Percentiles rank a stretch among this genome's conserved stretches.
Evolutionary conservation across 371 early-diverging fungal species (phyloP).

Genomic region (Mucor lusitanicus): DNA sequence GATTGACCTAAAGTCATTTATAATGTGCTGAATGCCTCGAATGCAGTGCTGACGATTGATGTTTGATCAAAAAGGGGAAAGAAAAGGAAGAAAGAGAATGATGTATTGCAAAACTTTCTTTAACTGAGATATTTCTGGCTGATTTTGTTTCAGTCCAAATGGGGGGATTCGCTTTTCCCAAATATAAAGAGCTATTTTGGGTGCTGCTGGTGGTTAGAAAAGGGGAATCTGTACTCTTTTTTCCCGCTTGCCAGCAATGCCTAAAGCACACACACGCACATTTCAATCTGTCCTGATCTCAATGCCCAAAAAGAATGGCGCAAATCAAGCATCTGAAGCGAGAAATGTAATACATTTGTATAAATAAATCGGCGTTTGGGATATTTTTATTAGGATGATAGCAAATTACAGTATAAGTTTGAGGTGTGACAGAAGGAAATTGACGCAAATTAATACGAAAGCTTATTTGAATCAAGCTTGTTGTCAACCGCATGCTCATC

Average conservation of each 20-base stretch:
- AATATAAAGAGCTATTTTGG: background rate
- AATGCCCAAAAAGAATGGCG: background rate
- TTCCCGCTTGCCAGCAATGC: too few species aligned
- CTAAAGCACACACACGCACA: too few species aligned
- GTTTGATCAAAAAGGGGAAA: background rate
- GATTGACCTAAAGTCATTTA: slow-evolving; percentile 13
- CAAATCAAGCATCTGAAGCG: background rate
- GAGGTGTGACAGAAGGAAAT: background rate
- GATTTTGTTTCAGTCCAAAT: slow-evolving; percentile 1
- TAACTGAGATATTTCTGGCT: background rate
- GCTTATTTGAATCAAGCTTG: background rate
- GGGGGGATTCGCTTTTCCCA: background rate
- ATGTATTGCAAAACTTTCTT: background rate
- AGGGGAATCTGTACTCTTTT: too few species aligned
- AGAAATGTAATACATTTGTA: background rate
- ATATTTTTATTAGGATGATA: background rate
- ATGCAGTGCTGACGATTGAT: background rate
- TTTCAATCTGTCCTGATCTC: background rate
- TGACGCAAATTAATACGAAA: background rate
- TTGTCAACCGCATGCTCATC: background rate
- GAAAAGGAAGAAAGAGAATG: background rate
- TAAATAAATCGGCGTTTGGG: background rate
- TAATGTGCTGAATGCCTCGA: background rate
- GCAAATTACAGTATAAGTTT: too few species aligned
- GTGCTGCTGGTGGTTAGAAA: too few species aligned